A percentile compares a stretch with the other conserved stretches of the same genome.
Conservation (phyloP, 2,329 filamentous ascomycete species). For the Kalmusia sp. region DNA sequence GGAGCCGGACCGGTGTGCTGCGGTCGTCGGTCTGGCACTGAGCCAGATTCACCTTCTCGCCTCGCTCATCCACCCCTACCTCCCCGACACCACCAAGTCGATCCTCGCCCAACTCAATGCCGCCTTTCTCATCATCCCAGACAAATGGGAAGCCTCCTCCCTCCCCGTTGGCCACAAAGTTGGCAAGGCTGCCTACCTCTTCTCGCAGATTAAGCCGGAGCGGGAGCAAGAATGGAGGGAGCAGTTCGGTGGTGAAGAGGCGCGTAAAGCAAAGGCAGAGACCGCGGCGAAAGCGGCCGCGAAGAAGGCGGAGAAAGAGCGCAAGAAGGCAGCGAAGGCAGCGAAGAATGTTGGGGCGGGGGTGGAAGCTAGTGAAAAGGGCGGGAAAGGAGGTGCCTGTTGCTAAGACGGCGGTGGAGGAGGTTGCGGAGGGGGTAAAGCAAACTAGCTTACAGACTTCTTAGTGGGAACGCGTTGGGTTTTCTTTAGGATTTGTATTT, state of each 20-base stretch:
- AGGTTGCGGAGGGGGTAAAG: constrained; percentile 53
- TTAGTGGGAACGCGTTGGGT: constrained; percentile 18
- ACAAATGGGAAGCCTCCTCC: constrained; percentile 45
- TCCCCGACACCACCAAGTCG: constrained; percentile 64
- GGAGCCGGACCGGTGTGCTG: constrained; percentile 65
- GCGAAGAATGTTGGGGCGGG: constrained; percentile 71
- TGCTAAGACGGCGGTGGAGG: constrained; percentile 50
- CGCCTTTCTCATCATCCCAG: constrained; percentile 65
- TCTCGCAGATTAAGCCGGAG: constrained; percentile 80
- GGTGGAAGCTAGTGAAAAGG: constrained; percentile 79
- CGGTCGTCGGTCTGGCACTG: constrained; percentile 77
- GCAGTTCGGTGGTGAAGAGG: constrained; percentile 72
- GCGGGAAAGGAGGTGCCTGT: constrained; percentile 57
- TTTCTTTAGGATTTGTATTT: too few relatives aligned
- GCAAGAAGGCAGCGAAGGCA: constrained; percentile 64
- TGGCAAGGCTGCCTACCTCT: constrained; percentile 80
- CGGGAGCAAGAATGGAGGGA: constrained; percentile 86
- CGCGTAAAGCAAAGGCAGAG: constrained; percentile 73
- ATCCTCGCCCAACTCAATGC: constrained; percentile 79
- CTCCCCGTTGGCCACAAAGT: constrained; percentile 75
- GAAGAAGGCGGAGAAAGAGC: constrained; percentile 69
- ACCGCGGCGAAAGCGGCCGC: constrained; percentile 66
- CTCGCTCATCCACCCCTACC: constrained; percentile 80
- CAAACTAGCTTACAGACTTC: constrained; percentile 54
- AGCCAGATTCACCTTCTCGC: constrained; percentile 86